Base-by-base conservation (phyloP, 768 basidiomycete species). In the Boletales sp. region DNA sequence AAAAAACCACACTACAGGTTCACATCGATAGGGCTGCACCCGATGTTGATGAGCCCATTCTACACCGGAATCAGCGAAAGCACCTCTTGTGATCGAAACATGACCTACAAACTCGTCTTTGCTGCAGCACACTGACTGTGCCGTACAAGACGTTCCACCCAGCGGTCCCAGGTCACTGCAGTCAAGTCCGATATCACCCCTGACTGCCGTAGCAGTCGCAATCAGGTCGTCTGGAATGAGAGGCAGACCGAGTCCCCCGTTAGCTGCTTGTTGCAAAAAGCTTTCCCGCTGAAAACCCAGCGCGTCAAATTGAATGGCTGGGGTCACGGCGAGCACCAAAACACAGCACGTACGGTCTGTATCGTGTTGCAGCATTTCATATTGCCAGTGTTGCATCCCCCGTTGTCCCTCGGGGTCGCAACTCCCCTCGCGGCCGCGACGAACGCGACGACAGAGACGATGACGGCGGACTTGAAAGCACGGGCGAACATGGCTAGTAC, bases 1-100 rank as follows among this genome's bases (percentile, higher is more conserved):
- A 14, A 17, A 6, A 14, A 17, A 6, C 13, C 13, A 11, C 37
- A 6, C 38, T 47, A 47, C 8, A 47, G 18, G 19, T 24, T 32
- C 30, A 40, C 39, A 19, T 19, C 45, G 41, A 61, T 10, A 39
- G 59, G 59, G 44, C 10, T 57, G 51, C 60, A 60, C 17, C 60
- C 56, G 8, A 55, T 0, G 7, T 54, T 52, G 53, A 61, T 6
- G 10, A 53, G 5, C 21, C 51, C 51, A 11, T 18, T 18, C 60
- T 61, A 19, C 6, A 24, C 32, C 17, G 46, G 50, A 36, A 17
- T 21, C 19, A 5, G 8, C 14, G n/a, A 24, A 12, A 14, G 2
- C n/a, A 14, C 32, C 21, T 21, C 21, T 21, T 21, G 32, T 34
- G 14, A 14, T 29, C 17, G 3, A 27, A 19, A 30, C 17, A 9